These are phyloP conservation scores for Yamadazyma blattariae DNA, from an alignment of 1,139 yeast genomes.

Conservation along the genomic window DNA sequence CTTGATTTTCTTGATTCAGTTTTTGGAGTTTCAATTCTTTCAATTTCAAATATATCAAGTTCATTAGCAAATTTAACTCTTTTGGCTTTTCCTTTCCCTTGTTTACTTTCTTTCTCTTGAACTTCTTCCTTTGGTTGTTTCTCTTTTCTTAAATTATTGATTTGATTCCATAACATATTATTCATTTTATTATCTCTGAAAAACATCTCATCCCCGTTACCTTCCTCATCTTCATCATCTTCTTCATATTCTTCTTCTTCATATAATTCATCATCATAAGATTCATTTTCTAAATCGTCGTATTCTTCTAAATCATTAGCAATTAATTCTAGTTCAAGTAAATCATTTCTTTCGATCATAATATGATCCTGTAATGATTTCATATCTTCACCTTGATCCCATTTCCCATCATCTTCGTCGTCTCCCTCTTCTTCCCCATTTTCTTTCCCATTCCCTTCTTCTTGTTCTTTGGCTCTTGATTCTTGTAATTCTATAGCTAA, in stretches of 20 bases:
- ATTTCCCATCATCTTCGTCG: constrained; percentile 3
- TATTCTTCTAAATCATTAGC: constrained; percentile 49
- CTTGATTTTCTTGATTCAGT: neutral
- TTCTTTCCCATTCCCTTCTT: neutral
- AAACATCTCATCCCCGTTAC: constrained; percentile 13
- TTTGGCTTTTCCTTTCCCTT: constrained; percentile 20
- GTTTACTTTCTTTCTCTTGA: neutral
- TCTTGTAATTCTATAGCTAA: constrained; percentile 6
- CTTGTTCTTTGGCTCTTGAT: constrained; percentile 1
- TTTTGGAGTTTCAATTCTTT: constrained; percentile 31
- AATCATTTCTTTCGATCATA: constrained; percentile 23
- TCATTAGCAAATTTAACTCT: constrained; percentile 51
- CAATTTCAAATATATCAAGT: constrained; percentile 58
- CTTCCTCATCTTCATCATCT: constrained; percentile 23
- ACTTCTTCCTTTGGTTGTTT: constrained; percentile 1
- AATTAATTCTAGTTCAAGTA: constrained; percentile 40
- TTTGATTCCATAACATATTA: constrained; percentile 29
- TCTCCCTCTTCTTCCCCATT: constrained; percentile 5
- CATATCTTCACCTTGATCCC: neutral
- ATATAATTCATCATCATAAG: constrained; percentile 8
- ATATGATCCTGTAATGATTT: constrained; percentile 14
- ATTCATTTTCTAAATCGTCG: constrained; percentile 37
- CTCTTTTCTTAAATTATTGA: constrained; percentile 21
- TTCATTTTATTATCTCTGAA: constrained; percentile 14
- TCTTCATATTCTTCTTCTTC: constrained; percentile 31